These are phyloP conservation scores for Stephanodiscus minutulus DNA, from an alignment of 108 stramenopile species.

Conservation along the genomic window DNA sequence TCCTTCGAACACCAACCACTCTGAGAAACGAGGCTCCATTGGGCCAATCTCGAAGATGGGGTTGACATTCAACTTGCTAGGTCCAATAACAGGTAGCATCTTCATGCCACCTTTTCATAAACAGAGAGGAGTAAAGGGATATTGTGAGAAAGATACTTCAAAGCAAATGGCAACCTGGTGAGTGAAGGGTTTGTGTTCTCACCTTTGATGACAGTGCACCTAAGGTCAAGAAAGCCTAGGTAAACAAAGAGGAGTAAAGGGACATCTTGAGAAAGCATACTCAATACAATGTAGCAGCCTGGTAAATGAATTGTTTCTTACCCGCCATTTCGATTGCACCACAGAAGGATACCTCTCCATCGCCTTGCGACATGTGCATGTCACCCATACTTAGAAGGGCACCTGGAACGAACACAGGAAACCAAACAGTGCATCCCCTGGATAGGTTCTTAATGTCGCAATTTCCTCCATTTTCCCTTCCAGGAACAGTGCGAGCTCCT, in stretches of 20 bases:
- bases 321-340: conserved; percentile 65
- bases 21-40: conserved; percentile 67
- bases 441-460: conserved; percentile 74
- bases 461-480: conserved; percentile 72
- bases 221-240: conserved; percentile 53
- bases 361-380: conserved; percentile 74
- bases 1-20: conserved; percentile 74
- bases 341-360: conserved; percentile 74
- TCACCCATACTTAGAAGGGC: conserved; percentile 74
- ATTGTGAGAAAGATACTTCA: not conserved
- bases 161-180: not conserved
- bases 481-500: conserved; percentile 59
- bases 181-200: conserved; percentile 21
- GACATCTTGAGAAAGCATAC: not conserved
- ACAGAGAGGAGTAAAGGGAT: not conserved
- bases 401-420: conserved; percentile 71
- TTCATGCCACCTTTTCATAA: conserved; percentile 38
- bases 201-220: conserved; percentile 62
- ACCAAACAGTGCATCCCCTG: conserved; percentile 69
- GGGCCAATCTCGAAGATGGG: conserved; percentile 77
- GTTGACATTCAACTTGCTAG: conserved; percentile 56
- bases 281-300: not conserved
- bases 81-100: conserved; percentile 60
- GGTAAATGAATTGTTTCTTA: not conserved
- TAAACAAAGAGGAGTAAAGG: not conserved